Evolutionary conservation across 805 yeast species (phyloP).

Genomic region (Sugiyamaella floridensis): DNA sequence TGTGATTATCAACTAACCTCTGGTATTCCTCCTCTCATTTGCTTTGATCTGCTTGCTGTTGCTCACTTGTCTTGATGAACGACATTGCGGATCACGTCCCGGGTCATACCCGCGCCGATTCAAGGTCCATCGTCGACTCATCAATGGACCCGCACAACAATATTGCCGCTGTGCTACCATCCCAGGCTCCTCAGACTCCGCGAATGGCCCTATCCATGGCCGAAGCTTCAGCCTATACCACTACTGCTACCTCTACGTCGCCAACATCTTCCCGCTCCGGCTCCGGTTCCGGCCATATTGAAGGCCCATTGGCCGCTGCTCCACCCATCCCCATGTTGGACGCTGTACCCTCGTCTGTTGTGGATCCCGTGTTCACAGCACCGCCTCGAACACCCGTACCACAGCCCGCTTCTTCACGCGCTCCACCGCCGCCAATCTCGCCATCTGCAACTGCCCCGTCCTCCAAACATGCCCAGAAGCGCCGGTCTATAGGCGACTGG

Average conservation of each 20-base stretch:
- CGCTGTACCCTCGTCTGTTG: background rate
- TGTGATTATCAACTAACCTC: too few relatives aligned
- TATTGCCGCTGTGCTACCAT: too few relatives aligned
- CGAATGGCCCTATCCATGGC: too few relatives aligned
- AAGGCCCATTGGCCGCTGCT: background rate
- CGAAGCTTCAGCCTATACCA: too few relatives aligned
- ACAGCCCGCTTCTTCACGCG: background rate
- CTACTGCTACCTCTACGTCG: background rate
- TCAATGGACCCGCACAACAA: too few relatives aligned
- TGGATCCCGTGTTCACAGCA: background rate
- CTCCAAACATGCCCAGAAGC: slow-evolving; percentile 31
- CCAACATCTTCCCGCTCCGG: background rate
- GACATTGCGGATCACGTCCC: too few relatives aligned
- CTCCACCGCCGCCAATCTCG: background rate
- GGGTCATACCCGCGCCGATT: too few relatives aligned
- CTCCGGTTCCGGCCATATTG: background rate
- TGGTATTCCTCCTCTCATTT: too few relatives aligned
- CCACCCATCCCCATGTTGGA: background rate
- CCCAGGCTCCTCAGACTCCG: too few relatives aligned
- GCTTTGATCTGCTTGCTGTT: too few relatives aligned
- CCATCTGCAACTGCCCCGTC: background rate
- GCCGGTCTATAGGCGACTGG: slow-evolving; percentile 95
- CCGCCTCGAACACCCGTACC: background rate
- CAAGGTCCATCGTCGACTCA: too few relatives aligned
- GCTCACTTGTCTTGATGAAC: too few relatives aligned